Evolutionary conservation across 179 eudicot genomes (phyloP).

Genomic region (Kewa caespitosa): DNA sequence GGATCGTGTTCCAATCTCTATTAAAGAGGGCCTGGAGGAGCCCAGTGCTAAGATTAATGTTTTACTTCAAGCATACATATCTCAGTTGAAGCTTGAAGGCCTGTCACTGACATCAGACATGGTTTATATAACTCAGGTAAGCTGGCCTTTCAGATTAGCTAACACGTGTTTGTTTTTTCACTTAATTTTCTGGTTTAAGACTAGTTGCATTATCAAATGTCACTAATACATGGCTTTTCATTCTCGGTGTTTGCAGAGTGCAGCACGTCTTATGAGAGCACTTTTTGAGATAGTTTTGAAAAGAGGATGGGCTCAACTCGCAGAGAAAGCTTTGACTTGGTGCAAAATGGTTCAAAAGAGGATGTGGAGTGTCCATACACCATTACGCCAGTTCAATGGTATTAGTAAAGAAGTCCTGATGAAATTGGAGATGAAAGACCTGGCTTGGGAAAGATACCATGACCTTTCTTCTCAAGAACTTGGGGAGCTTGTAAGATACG

Average conservation of each 20-base stretch:
- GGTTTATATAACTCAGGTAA: conserved; percentile 93
- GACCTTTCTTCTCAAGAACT: conserved; percentile 89
- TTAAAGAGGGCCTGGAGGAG: conserved; percentile 92
- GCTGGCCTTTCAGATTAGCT: conserved; percentile 9
- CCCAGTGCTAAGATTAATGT: conserved; percentile 98
- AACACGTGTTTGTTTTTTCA: not conserved
- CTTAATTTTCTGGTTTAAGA: not conserved
- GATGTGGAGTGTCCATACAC: conserved; percentile 94
- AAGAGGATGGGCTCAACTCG: conserved; percentile 88
- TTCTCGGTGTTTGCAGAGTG: conserved; percentile 66
- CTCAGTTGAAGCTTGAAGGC: conserved; percentile 92
- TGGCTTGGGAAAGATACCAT: conserved; percentile 94
- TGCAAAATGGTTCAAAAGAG: conserved; percentile 91
- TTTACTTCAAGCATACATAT: conserved; percentile 89
- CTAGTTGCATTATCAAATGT: not conserved
- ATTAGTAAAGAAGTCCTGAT: conserved; percentile 58
- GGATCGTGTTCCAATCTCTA: conserved; percentile 85
- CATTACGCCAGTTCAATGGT: conserved; percentile 84
- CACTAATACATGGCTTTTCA: not conserved
- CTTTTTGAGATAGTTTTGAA: conserved; percentile 82
- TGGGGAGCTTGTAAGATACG: conserved; percentile 78
- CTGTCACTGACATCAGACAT: conserved; percentile 86
- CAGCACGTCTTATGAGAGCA: conserved; percentile 82
- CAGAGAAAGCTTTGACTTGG: conserved; percentile 83
- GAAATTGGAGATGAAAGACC: conserved; percentile 91